Evolutionary conservation across 352 stramenopile genomes (phyloP).

Genomic region (Salisapilia sapeloensis): DNA sequence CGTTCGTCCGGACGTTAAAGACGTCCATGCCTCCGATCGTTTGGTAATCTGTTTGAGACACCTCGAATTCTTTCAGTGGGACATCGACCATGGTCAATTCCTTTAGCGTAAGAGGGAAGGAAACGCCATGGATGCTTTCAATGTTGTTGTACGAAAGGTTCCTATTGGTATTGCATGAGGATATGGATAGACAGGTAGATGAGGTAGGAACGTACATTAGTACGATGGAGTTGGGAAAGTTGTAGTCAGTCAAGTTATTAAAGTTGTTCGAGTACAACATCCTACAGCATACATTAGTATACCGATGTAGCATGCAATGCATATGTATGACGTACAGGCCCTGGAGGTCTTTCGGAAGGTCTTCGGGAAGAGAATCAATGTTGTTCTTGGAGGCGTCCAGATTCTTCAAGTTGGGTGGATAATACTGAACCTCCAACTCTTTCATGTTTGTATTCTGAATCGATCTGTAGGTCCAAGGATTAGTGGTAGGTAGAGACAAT

Average conservation of each 20-base stretch:
- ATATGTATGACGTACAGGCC: constrained; percentile 15
- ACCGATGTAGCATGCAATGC: no score
- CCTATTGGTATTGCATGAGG: constrained; percentile 1
- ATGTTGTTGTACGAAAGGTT: constrained; percentile 48
- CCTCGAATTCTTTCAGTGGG: constrained; percentile 47
- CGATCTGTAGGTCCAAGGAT: constrained; percentile 12
- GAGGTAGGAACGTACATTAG: constrained; percentile 7
- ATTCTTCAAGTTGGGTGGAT: constrained; percentile 26
- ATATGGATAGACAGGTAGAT: background rate
- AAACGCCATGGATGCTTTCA: constrained; percentile 25
- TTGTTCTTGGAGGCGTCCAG: constrained; percentile 35
- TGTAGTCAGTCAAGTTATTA: constrained; percentile 22
- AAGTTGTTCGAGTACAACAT: constrained; percentile 26
- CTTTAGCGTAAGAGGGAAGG: constrained; percentile 28
- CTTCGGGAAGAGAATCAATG: constrained; percentile 12
- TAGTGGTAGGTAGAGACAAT: background rate
- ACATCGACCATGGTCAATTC: constrained; percentile 23
- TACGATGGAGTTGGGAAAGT: constrained; percentile 23
- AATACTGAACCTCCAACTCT: constrained; percentile 14
- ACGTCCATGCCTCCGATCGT: constrained; percentile 24
- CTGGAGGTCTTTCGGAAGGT: constrained; percentile 10
- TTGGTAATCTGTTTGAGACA: constrained; percentile 38
- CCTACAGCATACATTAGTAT: constrained; percentile 2
- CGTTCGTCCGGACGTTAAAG: constrained; percentile 19
- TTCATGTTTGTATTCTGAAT: constrained; percentile 23